Evolutionary conservation across 2,329 filamentous ascomycete genomes (phyloP), one percentile per base, ranked within the genome.

Genomic region (Colletotrichum tofieldiae): DNA sequence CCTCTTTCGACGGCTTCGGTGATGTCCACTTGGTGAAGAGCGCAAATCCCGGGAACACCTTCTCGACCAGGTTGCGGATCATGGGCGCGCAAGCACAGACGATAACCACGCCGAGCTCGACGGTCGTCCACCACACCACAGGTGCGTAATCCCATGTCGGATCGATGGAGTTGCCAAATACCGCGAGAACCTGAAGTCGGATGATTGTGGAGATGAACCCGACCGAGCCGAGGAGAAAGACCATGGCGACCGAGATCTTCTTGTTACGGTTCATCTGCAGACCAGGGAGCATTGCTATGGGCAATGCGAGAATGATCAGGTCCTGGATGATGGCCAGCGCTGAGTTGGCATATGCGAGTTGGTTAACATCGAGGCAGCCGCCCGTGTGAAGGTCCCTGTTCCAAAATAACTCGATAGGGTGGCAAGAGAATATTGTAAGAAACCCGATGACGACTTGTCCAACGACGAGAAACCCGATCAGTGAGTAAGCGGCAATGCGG

Each of bases 191-290:
- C 12, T 70, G 75, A 4, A 76, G 56, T 14, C 75, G 74, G 14
- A 76, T 64, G 23, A 75, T 63, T 43, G 74, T 75, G 16, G 71
- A 73, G 11, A 74, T 49, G 35, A 76, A 73, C 2, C 75, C 74
- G 39, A 76, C 60, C 1, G 73, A 65, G 8, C 75, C 75, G 23
- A 75, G 65, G 16, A 67, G 56, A 37, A 76, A 75, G n/a, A 76
- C 59, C 43, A 58, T 18, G 3, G 61, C 72, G 26, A 76, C 64
- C 4, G 70, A 73, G 1, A 76, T 49, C 75, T 91, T 92, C 5
- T 85, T 86, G 71, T 82, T 83, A 5, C 73, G 75, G 56, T 85
- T 85, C 86, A 92, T 90, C 67, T 90, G 85, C 35, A 91, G 77
- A 37, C 85, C 84, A 80, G 84, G 87, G 1, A 92, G 83, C 14